These are phyloP conservation scores for Paraglomus occultum DNA, from an alignment of 192 early-diverging fungal genomes.

Conservation along the genomic window DNA sequence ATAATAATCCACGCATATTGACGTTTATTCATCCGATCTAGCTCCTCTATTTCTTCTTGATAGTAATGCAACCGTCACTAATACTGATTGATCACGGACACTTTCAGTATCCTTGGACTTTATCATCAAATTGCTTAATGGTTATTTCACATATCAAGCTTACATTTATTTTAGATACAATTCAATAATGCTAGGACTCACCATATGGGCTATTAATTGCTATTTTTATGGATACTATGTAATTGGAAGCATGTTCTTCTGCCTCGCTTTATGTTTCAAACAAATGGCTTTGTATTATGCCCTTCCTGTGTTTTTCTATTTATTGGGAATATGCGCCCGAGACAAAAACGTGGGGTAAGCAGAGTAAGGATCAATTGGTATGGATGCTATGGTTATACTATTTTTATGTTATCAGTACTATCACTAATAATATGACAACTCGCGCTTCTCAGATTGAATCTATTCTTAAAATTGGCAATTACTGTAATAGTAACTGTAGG, in stretches of 20 bases:
- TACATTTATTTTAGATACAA: conserved; percentile 67
- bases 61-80: conserved; percentile 81
- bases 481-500: conserved; percentile 73
- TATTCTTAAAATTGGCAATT: conserved; percentile 70
- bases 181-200: conserved; percentile 91
- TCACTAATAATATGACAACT: conserved; percentile 27
- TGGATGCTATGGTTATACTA: neutral
- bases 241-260: conserved; percentile 78
- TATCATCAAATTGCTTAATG: neutral
- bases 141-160: neutral
- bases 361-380: neutral
- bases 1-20: conserved; percentile 28
- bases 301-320: conserved; percentile 84
- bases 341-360: conserved; percentile 43
- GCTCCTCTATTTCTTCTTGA: conserved; percentile 50
- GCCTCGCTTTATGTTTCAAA: conserved; percentile 84
- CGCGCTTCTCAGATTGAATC: conserved; percentile 34
- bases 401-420: neutral
- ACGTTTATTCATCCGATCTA: conserved; percentile 25
- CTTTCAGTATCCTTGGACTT: conserved; percentile 66
- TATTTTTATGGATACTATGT: conserved; percentile 63
- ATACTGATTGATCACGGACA: conserved; percentile 96
- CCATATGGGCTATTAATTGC: conserved; percentile 70
- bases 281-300: conserved; percentile 97
- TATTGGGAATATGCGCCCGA: conserved; percentile 74